Conservation (phyloP, 495 filamentous ascomycete genomes). For the Talaromyces proteolyticus region DNA sequence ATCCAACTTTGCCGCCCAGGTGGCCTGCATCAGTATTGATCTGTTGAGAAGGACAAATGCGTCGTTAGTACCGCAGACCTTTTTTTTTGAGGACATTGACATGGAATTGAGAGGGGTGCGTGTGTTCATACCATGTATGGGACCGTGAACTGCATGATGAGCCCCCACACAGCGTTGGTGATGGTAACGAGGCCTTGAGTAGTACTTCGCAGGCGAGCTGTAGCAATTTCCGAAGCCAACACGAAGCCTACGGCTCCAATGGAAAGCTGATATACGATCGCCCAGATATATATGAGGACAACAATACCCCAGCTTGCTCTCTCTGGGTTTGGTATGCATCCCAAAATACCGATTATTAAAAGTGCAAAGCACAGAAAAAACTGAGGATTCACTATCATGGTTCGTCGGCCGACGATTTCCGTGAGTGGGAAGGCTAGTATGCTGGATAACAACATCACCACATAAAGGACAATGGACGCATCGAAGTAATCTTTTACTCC, state of each 20-base stretch:
- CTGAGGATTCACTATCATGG: conserved; percentile 13
- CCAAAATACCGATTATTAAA: conserved; percentile 13
- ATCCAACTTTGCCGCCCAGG: conserved; percentile 14
- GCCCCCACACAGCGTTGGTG: conserved; percentile 12
- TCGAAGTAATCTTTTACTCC: conserved; percentile 15
- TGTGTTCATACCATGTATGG: conserved; percentile 15
- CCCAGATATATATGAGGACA: conserved; percentile 17
- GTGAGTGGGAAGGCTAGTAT: conserved; percentile 16
- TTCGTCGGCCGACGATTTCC: conserved; percentile 16
- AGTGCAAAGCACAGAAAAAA: conserved; percentile 14
- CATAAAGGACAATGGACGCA: conserved; percentile 12
- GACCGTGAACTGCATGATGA: conserved; percentile 17
- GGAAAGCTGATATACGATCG: conserved; percentile 16
- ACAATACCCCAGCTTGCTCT: conserved; percentile 15
- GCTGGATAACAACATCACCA: conserved; percentile 15
- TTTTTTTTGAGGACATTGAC: not conserved
- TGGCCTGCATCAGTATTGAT: conserved; percentile 16
- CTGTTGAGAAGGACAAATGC: conserved; percentile 2
- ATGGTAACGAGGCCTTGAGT: conserved; percentile 20
- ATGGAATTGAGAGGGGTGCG: not conserved
- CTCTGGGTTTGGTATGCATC: conserved; percentile 11
- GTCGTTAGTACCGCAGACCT: not conserved
- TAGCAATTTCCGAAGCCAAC: conserved; percentile 16
- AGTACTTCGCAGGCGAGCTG: conserved; percentile 11
- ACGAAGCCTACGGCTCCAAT: conserved; percentile 16